A percentile compares a stretch with the other conserved stretches of the same genome.
phyloP scores from a whole-genome alignment of 2,329 filamentous ascomycete species.

The Passalora sequoiae region DNA sequence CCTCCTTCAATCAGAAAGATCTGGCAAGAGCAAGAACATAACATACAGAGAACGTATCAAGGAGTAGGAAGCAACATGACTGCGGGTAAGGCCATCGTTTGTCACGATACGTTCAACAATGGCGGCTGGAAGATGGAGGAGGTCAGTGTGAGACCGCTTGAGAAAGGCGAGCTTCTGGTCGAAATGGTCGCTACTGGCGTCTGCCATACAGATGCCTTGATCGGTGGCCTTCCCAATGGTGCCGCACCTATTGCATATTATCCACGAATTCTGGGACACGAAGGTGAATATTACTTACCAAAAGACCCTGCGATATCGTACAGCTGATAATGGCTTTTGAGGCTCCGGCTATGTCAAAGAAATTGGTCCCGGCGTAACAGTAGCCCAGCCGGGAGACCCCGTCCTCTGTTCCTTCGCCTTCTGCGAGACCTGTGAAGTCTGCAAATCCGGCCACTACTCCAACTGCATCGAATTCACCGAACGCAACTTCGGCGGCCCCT shows the following conservation, averaged over 20 bases:
- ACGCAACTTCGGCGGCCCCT: slow-evolving; percentile 40
- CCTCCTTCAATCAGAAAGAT: slow-evolving; percentile 24
- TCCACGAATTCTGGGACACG: slow-evolving; percentile 50
- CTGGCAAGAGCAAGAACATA: slow-evolving; percentile 24
- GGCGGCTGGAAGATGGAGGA: slow-evolving; percentile 40
- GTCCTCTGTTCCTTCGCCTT: slow-evolving; percentile 48
- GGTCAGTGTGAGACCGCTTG: slow-evolving; percentile 34
- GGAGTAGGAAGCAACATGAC: slow-evolving; percentile 17
- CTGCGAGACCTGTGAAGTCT: slow-evolving; percentile 46
- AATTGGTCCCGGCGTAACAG: slow-evolving; percentile 39
- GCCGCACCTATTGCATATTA: slow-evolving; percentile 38
- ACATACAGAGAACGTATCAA: slow-evolving; percentile 8
- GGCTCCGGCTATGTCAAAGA: slow-evolving; percentile 47
- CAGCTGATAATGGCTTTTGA: slow-evolving; percentile 10
- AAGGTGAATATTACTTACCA: slow-evolving; percentile 45
- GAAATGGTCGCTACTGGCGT: slow-evolving; percentile 51
- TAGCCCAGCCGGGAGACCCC: slow-evolving; percentile 43
- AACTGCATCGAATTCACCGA: slow-evolving; percentile 48
- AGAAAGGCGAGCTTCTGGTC: slow-evolving; percentile 48
- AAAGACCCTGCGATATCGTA: too few relatives aligned
- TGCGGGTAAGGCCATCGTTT: slow-evolving; percentile 37
- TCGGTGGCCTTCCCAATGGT: slow-evolving; percentile 38
- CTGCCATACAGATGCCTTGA: slow-evolving; percentile 52
- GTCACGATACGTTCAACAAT: slow-evolving; percentile 34
- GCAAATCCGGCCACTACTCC: slow-evolving; percentile 42